Evolutionary conservation across 2,329 filamentous ascomycete genomes (phyloP).

Genomic region (Calonectria pseudoturangicola): DNA sequence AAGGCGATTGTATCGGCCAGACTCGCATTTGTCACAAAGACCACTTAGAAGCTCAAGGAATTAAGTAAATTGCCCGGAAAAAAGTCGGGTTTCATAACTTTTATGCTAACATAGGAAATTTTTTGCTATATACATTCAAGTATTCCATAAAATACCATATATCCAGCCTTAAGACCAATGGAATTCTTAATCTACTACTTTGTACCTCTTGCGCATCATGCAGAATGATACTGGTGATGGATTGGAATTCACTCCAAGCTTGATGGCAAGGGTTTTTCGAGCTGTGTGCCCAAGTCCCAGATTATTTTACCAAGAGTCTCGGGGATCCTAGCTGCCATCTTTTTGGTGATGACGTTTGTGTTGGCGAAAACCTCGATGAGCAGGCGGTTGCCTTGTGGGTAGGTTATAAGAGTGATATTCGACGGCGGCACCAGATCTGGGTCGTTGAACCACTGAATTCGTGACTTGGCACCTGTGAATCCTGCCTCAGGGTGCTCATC

Average conservation of each 20-base stretch:
- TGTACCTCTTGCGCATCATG: too few relatives aligned
- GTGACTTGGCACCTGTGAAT: constrained; percentile 1
- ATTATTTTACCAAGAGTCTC: not conserved
- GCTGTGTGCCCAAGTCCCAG: not conserved
- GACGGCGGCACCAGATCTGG: not conserved
- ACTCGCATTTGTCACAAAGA: too few relatives aligned
- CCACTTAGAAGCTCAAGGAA: too few relatives aligned
- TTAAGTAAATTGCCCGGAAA: too few relatives aligned
- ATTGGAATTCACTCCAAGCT: not conserved
- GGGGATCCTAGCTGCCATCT: not conserved
- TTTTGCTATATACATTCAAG: too few relatives aligned
- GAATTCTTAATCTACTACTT: too few relatives aligned
- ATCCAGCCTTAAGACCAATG: too few relatives aligned
- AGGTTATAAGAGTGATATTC: constrained; percentile 9
- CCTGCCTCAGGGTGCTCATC: constrained; percentile 44
- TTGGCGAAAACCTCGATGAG: constrained; percentile 21
- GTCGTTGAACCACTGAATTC: constrained; percentile 31
- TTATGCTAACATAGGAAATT: too few relatives aligned
- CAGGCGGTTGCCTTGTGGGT: constrained; percentile 25
- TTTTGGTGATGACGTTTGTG: constrained; percentile 19
- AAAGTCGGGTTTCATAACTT: too few relatives aligned
- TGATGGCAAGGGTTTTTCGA: not conserved
- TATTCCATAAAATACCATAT: too few relatives aligned
- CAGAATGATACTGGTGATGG: too few relatives aligned
- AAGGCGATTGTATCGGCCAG: too few relatives aligned